Percentiles rank a stretch among this genome's conserved stretches.
Evolutionary conservation across 1,284 basidiomycete genomes (phyloP).

Genomic region (Fomitopsis schrenkii): DNA sequence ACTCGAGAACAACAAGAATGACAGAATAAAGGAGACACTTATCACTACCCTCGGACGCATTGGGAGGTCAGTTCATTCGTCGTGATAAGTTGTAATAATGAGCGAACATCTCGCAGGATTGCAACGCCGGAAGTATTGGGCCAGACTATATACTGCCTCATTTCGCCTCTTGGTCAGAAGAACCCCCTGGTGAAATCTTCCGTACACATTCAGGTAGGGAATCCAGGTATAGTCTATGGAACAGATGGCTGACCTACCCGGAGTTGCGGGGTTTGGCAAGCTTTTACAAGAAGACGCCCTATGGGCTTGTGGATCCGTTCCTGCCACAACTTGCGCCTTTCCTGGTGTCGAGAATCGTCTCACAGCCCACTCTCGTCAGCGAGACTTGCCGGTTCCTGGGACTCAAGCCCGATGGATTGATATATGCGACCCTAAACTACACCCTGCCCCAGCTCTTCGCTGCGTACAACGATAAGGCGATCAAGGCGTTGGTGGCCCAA

Average conservation of each 20-base stretch:
- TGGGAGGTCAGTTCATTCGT: constrained; percentile 48
- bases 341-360: constrained; percentile 55
- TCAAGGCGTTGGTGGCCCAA: constrained; percentile 42
- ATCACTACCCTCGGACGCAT: constrained; percentile 57
- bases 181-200: constrained; percentile 68
- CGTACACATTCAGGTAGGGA: constrained; percentile 65
- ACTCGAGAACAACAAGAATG: constrained; percentile 37
- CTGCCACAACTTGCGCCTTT: constrained; percentile 67
- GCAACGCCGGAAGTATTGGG: constrained; percentile 51
- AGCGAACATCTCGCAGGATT: constrained; percentile 33
- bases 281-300: constrained; percentile 60
- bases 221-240: background rate
- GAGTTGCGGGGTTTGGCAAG: constrained; percentile 62
- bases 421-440: constrained; percentile 60
- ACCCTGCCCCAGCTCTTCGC: constrained; percentile 74
- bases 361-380: constrained; percentile 52
- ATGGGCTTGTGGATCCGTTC: constrained; percentile 68
- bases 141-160: constrained; percentile 58
- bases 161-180: constrained; percentile 64
- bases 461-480: constrained; percentile 43
- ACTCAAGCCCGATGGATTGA: constrained; percentile 55
- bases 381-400: constrained; percentile 66
- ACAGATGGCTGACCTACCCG: background rate
- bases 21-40: constrained; percentile 54
- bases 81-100: background rate